Evolutionary conservation across 169 alveolate species (phyloP).

Genomic region (Hepatocystis sp.): DNA sequence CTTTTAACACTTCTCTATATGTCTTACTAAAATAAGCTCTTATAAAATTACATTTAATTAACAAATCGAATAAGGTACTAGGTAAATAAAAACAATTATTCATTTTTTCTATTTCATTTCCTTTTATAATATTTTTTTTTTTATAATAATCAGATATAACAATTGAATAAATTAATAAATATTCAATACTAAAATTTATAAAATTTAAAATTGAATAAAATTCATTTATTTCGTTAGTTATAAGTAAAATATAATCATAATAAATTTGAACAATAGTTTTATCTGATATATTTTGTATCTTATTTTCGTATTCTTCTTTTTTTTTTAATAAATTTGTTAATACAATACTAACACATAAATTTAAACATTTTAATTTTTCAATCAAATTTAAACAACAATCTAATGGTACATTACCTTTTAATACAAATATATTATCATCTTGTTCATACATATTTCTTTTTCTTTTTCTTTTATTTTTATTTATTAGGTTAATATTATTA

Average conservation of each 20-base stretch:
- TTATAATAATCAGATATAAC: constrained; percentile 55
- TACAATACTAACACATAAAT: constrained; percentile 65
- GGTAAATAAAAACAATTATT: constrained; percentile 32
- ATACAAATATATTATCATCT: constrained; percentile 5
- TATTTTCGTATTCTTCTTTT: constrained; percentile 34
- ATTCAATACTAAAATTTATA: constrained; percentile 66
- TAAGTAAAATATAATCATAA: constrained; percentile 13
- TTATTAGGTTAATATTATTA: neutral
- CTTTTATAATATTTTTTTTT: constrained; percentile 29
- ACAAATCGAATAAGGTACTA: constrained; percentile 41
- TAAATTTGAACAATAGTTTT: constrained; percentile 24
- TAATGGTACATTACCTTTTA: constrained; percentile 50
- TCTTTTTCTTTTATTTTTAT: constrained; percentile 12
- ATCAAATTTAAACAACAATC: constrained; percentile 72
- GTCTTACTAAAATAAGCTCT: constrained; percentile 56
- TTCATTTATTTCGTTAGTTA: constrained; percentile 50
- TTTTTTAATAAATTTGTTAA: constrained; percentile 30
- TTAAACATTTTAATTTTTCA: constrained; percentile 64
- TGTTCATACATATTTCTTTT: constrained; percentile 44
- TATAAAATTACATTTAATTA: constrained; percentile 55
- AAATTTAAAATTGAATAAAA: constrained; percentile 41
- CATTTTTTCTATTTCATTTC: constrained; percentile 13
- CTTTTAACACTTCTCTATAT: constrained; percentile 60
- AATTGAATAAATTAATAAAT: constrained; percentile 47
- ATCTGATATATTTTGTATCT: constrained; percentile 22